These are phyloP conservation scores for Pogostemon cablin DNA, from an alignment of 257 asterid species.

Conservation along the genomic window DNA sequence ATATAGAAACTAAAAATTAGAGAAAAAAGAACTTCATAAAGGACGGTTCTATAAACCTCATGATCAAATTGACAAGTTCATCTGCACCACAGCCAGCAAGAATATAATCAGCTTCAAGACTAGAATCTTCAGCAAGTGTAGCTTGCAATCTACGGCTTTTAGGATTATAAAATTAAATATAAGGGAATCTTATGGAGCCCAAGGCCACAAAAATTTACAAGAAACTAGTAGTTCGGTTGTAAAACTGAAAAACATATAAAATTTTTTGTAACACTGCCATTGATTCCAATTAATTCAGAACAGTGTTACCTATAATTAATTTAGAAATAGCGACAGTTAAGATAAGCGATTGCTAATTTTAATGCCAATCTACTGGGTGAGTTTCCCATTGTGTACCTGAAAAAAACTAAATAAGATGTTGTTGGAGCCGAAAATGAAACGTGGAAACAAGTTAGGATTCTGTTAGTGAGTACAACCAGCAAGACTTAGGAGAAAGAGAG, in stretches of 20 bases:
- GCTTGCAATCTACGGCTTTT: slow-evolving; percentile 92
- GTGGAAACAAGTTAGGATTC: slow-evolving; percentile 26
- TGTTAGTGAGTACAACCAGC: slow-evolving; percentile 37
- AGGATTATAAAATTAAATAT: slow-evolving; percentile 86
- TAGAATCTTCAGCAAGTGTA: slow-evolving; percentile 93
- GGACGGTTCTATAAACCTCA: slow-evolving; percentile 59
- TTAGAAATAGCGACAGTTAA: slow-evolving; percentile 14
- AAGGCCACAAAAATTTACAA: slow-evolving; percentile 85
- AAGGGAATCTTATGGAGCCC: slow-evolving; percentile 85
- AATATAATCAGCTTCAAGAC: slow-evolving; percentile 87
- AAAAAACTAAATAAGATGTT: slow-evolving; percentile 1
- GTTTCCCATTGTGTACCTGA: slow-evolving; percentile 32
- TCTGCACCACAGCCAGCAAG: slow-evolving; percentile 98
- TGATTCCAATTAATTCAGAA: neutral
- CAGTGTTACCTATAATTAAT: slow-evolving; percentile 33
- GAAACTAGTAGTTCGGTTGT: slow-evolving; percentile 26
- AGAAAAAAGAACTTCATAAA: slow-evolving; percentile 10
- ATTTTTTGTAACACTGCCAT: neutral
- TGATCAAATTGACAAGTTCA: slow-evolving; percentile 91
- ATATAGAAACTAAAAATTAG: neutral
- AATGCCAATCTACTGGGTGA: slow-evolving; percentile 14
- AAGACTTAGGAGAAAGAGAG: slow-evolving; percentile 39
- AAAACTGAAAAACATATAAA: slow-evolving; percentile 22
- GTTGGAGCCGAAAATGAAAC: slow-evolving; percentile 1
- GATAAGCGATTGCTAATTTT: slow-evolving; percentile 3